Evolutionary conservation across 331 rosid genomes (phyloP), one percentile per base, ranked within the genome.

Genomic region (Dryas integrifolia): DNA sequence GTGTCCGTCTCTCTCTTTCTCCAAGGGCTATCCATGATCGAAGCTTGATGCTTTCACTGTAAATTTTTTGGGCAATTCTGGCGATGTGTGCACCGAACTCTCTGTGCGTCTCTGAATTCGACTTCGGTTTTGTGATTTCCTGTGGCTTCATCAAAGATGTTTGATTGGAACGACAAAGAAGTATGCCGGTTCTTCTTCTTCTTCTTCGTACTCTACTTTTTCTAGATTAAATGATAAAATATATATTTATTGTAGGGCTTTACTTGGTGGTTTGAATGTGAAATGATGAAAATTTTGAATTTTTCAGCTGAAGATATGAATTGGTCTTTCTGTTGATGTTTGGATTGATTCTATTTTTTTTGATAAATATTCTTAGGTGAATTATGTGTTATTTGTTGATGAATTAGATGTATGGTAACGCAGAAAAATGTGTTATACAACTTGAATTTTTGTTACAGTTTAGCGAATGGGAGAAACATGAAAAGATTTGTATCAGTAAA

Each of bases 111-210:
- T 82, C 80, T 76, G 87, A 85, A 72, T 85, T 82, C 51, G 82
- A 77, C 72, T 84, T 79, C 50, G 69, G 64, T 18, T 68, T 82
- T 53, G 88, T 72, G 75, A 58, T 81, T 81, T 73, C 0, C 71
- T 43, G 72, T 75, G 68, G 40, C 26, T 47, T 69, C 72, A 61
- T 80, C 77, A 76, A 86, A 83, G 52, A 95, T 95, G 99, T 95
- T 95, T 95, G 98, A 95, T 83, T 95, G 99, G 99, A 89, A 87
- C 98, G 98, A 92, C 84, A 90, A 87, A 69, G 99, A 92, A 90
- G 99, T 92, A 63, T 51, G 70, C 71, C 6, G 9, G 67, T 44
- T 61, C 3, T 9, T 44, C 41, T 9, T 46, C 45, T 52, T 46
- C n/a, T 5, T 16, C 0, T 56, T 35, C 14, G 50, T 13, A 5